Percentiles rank a stretch among this genome's conserved stretches.
These are phyloP conservation scores for Dillenia suffruticosa DNA, from an alignment of 164 flowering plant species.

Conservation along the genomic window DNA sequence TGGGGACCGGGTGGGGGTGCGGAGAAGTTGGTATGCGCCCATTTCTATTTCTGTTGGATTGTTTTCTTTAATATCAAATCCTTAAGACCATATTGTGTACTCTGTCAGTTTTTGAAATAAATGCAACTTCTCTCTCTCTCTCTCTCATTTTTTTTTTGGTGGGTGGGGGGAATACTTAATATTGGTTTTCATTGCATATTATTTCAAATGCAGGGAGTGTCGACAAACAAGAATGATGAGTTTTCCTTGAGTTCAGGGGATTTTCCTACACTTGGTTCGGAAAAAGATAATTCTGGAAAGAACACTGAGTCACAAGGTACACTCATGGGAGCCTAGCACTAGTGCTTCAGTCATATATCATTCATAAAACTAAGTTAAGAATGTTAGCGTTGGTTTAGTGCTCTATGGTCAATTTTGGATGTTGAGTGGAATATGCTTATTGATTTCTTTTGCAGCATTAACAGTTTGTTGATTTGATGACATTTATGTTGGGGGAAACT, in stretches of 20 bases:
- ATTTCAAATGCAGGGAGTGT: constrained; percentile 42
- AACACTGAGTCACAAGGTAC: constrained; percentile 41
- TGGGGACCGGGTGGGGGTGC: constrained; percentile 56
- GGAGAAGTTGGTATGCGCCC: constrained; percentile 61
- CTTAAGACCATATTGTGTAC: neutral
- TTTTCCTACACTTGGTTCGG: constrained; percentile 92
- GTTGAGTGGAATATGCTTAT: no score
- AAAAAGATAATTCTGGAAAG: constrained; percentile 44
- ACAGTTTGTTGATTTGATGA: no score
- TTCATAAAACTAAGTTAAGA: no score
- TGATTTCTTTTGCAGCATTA: no score
- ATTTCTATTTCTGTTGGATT: neutral
- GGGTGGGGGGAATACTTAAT: no score
- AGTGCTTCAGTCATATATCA: no score
- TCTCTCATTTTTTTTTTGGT: no score
- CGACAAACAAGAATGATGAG: constrained; percentile 41
- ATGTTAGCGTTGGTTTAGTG: no score
- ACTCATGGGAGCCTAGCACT: no score
- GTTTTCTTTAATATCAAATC: neutral
- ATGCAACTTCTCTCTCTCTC: no score
- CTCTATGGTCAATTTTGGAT: no score
- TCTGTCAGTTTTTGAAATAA: neutral
- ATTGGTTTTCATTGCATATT: neutral
- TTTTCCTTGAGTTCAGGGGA: constrained; percentile 84
- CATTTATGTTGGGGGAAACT: no score